Evolutionary conservation across 129 eudicot genomes (phyloP).

Genomic region (Flaveria linearis): DNA sequence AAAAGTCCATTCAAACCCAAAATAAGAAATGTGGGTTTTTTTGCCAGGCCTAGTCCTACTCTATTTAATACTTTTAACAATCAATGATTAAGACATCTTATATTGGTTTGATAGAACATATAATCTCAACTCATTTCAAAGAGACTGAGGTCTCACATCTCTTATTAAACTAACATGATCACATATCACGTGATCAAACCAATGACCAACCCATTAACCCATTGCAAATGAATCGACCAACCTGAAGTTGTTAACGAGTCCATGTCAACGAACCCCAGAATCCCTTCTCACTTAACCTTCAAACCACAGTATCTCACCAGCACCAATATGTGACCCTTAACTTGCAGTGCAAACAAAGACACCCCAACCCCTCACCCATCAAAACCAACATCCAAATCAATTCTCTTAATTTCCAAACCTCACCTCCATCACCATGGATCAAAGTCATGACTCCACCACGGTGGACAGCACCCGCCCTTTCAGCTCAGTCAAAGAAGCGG

Average conservation of each 20-base stretch:
- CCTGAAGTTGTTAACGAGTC: conserved; percentile 29
- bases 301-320: conserved; percentile 38
- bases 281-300: conserved; percentile 33
- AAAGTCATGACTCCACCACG: conserved; percentile 27
- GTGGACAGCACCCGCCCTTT: conserved; percentile 67
- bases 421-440: conserved; percentile 29
- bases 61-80: too few relatives aligned
- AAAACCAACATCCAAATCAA: conserved; percentile 28
- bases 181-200: too few relatives aligned
- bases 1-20: too few relatives aligned
- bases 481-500: conserved; percentile 72
- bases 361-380: conserved; percentile 8
- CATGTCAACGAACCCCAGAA: conserved; percentile 18
- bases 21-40: too few relatives aligned
- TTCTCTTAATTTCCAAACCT: conserved; percentile 8
- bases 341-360: conserved; percentile 36
- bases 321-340: conserved; percentile 4
- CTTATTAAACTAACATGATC: too few relatives aligned
- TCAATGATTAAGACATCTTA: too few relatives aligned
- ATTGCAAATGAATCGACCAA: too few relatives aligned
- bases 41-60: too few relatives aligned
- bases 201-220: too few relatives aligned
- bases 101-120: too few relatives aligned
- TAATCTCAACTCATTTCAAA: too few relatives aligned
- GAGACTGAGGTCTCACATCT: too few relatives aligned